Percentiles rank a stretch among this genome's conserved stretches.
These are phyloP conservation scores for Puccinia brachypodii DNA, from an alignment of 1,284 basidiomycete species.

Conservation along the genomic window DNA sequence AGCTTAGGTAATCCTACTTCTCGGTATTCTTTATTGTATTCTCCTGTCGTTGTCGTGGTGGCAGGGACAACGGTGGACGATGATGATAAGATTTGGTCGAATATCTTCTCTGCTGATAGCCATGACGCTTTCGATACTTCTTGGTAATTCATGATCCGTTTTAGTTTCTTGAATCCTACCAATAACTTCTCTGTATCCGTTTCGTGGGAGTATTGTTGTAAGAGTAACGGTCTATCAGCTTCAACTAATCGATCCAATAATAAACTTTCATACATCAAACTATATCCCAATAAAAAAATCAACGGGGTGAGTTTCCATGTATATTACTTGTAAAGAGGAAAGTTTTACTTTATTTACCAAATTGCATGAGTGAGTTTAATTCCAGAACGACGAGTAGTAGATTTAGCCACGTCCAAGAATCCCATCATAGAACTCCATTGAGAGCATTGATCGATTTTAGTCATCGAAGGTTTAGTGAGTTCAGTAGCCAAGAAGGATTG, in stretches of 20 bases:
- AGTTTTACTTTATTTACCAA: too few relatives aligned
- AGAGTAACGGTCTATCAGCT: conserved; percentile 15
- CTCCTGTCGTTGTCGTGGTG: neutral
- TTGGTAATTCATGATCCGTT: conserved; percentile 28
- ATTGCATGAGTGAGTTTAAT: conserved; percentile 35
- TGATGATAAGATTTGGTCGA: neutral
- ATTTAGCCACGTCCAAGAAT: conserved; percentile 25
- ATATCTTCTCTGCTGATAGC: conserved; percentile 10
- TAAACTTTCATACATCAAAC: conserved; percentile 38
- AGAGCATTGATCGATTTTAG: neutral
- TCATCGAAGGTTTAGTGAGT: neutral
- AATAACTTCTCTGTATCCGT: conserved; percentile 27
- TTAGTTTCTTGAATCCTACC: conserved; percentile 24
- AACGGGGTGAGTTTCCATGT: neutral
- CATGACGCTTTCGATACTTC: conserved; percentile 18
- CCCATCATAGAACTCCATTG: conserved; percentile 35
- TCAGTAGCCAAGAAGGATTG: conserved; percentile 39
- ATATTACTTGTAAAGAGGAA: too few relatives aligned
- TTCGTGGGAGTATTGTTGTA: conserved; percentile 19
- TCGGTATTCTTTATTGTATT: too few relatives aligned
- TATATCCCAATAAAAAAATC: neutral
- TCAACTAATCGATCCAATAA: conserved; percentile 20
- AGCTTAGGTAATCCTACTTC: too few relatives aligned
- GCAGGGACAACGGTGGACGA: neutral
- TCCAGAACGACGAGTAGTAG: conserved; percentile 13